Base-by-base conservation (phyloP, 352 stramenopile species). In the Albugo candida region DNA sequence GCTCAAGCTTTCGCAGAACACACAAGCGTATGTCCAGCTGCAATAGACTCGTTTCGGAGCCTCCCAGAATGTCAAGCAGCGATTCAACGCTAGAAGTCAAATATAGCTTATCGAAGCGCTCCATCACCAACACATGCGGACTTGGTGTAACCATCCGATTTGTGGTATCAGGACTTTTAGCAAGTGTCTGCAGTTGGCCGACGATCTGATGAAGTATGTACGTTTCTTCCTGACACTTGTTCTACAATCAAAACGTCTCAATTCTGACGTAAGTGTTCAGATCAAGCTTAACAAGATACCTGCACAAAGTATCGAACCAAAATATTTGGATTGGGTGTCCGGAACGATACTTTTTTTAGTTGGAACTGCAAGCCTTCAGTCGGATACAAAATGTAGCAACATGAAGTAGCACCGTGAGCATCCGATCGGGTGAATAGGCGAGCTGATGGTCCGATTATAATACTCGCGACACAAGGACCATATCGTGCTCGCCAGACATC, bases 141-240 rank as follows among this genome's bases (percentile, higher is more conserved):
- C 24, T 8, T 31, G 8, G 8, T 10, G 24, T 31, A 31, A 8
- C 8, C 24, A 31, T 31, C 8, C 8, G 3, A 3, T 31, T 3
- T 8, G 24, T 31, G 8, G 3, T 8, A 3, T 31, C 24, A 31
- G 3, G 24, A 31, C 8, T 43, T 8, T 10, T 83, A 17, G 74
- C 71, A 35, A 71, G 81, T n/a, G 68, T 61, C 47, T 82, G 72
- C 13, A 91, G 60, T 2, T 62, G 60, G 6, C 70, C 70, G 19
- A 84, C 75, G 11, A 91, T 61, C 51, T 91, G 77, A 18, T 91
- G 74, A 42, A 91, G 49, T 24, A 84, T 45, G 41, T 86, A 91
- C n/a, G 81, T 82, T 42, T 91, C 77, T 48, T 91, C 74, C 57
- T 91, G 74, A 11, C 83, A 66, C 41, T 83, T 84, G 49, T 85